These are phyloP conservation scores for Penicillium occitanis DNA, from an alignment of 2,329 filamentous ascomycete species.

Conservation along the genomic window DNA sequence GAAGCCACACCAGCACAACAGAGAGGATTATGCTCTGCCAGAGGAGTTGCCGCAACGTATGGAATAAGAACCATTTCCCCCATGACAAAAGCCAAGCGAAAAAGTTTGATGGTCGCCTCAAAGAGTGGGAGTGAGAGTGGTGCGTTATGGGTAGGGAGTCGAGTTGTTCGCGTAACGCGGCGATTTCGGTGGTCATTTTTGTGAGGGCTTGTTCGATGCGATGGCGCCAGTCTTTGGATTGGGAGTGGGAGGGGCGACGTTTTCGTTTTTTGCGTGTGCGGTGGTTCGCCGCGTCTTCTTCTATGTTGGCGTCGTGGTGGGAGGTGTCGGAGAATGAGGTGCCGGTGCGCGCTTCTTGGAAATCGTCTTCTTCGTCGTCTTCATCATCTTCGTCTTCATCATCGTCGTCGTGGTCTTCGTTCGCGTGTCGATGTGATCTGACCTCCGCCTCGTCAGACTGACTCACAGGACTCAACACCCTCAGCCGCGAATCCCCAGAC, in stretches of 20 bases:
- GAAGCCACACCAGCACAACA: slow-evolving; percentile 42
- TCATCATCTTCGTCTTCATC: slow-evolving; percentile 20
- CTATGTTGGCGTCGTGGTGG: slow-evolving; percentile 26
- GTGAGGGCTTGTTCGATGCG: slow-evolving; percentile 83
- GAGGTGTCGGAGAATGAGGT: slow-evolving; percentile 28
- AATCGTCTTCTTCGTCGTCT: slow-evolving; percentile 18
- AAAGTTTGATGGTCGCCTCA: background rate
- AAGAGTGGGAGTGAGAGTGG: slow-evolving; percentile 47
- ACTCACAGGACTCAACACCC: slow-evolving; percentile 80
- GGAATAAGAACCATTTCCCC: slow-evolving; percentile 69
- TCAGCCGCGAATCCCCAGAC: slow-evolving; percentile 56
- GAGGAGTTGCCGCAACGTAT: slow-evolving; percentile 68
- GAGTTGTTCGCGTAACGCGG: slow-evolving; percentile 87
- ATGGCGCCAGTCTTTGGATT: slow-evolving; percentile 64
- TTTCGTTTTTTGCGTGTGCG: slow-evolving; percentile 41
- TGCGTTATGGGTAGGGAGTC: slow-evolving; percentile 72
- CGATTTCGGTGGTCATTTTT: slow-evolving; percentile 87
- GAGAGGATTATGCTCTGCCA: slow-evolving; percentile 63
- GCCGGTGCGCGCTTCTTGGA: slow-evolving; percentile 36
- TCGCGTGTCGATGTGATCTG: background rate
- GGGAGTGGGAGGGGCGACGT: slow-evolving; percentile 11
- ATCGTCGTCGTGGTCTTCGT: slow-evolving; percentile 1
- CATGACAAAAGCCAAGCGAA: slow-evolving; percentile 64
- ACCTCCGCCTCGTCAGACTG: slow-evolving; percentile 67
- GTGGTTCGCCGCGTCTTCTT: slow-evolving; percentile 12